Evolutionary conservation across 352 stramenopile genomes (phyloP).

Genomic region (Thalassiosira sp.): DNA sequence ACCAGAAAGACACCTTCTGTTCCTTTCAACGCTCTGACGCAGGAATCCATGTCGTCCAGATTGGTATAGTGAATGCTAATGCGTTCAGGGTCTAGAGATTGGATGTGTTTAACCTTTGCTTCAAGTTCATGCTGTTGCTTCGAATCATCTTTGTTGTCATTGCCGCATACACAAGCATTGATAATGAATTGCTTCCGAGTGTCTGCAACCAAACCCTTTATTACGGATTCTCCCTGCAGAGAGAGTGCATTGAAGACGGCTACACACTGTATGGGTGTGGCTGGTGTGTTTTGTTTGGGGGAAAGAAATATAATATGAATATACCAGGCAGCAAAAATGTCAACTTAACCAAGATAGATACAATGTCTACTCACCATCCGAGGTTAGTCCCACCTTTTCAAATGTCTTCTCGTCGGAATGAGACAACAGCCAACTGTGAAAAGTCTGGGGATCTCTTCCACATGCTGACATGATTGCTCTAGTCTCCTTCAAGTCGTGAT

Average conservation of each 20-base stretch:
- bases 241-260: constrained; percentile 60
- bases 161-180: no score
- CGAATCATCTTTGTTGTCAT: no score
- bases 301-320: not conserved
- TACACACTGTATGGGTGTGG: constrained; percentile 50
- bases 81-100: no score
- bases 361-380: constrained; percentile 44
- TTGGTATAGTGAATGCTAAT: no score
- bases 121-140: not conserved
- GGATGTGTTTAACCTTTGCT: not conserved
- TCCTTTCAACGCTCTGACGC: constrained; percentile 35
- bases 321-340: no score
- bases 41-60: no score
- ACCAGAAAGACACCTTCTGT: constrained; percentile 63
- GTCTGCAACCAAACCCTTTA: constrained; percentile 62
- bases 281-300: not conserved
- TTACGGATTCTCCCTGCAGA: constrained; percentile 52
- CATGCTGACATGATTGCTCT: constrained; percentile 28
- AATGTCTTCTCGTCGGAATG: constrained; percentile 61
- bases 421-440: constrained; percentile 64
- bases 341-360: not conserved
- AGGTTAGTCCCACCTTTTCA: constrained; percentile 51
- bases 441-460: constrained; percentile 40
- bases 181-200: no score
- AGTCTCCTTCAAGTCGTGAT: constrained; percentile 52